A percentile compares a stretch with the other conserved stretches of the same genome.
These are phyloP conservation scores for Chlorokybus atmophyticus DNA, from an alignment of 139 green algal species.

Conservation along the genomic window DNA sequence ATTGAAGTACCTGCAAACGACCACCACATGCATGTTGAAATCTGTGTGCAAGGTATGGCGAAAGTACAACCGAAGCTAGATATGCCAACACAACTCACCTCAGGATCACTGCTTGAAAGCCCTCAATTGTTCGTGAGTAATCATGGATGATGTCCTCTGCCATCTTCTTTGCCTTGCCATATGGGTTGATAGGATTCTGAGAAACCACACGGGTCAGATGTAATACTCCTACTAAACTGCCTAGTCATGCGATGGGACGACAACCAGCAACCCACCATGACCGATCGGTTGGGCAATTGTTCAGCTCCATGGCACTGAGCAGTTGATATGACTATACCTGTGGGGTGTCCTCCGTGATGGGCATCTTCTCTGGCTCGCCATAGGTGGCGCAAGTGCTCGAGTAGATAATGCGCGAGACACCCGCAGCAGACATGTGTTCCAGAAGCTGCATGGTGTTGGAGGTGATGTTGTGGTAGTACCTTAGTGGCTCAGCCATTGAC, in stretches of 20 bases:
- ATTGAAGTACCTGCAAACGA: slow-evolving; percentile 57
- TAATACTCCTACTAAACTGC: too few relatives aligned
- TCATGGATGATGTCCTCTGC: slow-evolving; percentile 44
- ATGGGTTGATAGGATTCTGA: slow-evolving; percentile 49
- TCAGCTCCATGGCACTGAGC: too few relatives aligned
- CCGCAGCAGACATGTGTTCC: slow-evolving; percentile 37
- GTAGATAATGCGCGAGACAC: slow-evolving; percentile 42
- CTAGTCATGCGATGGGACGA: too few relatives aligned
- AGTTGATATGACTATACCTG: too few relatives aligned
- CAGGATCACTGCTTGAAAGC: slow-evolving; percentile 45
- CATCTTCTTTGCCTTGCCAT: slow-evolving; percentile 53
- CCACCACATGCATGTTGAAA: neutral
- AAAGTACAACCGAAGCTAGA: neutral
- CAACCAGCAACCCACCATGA: too few relatives aligned
- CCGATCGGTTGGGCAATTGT: too few relatives aligned
- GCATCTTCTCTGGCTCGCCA: slow-evolving; percentile 44
- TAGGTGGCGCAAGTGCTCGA: slow-evolving; percentile 55
- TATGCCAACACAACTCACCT: slow-evolving; percentile 13
- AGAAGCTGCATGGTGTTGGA: slow-evolving; percentile 51
- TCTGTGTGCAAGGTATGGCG: neutral
- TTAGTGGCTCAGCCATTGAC: slow-evolving; percentile 34
- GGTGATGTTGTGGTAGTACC: slow-evolving; percentile 66
- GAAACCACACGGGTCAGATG: slow-evolving; percentile 6
- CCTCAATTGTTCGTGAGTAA: slow-evolving; percentile 26
- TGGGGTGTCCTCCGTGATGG: slow-evolving; percentile 55